Conservation (phyloP, 495 filamentous ascomycete genomes). For the Sporormia fimetaria region DNA sequence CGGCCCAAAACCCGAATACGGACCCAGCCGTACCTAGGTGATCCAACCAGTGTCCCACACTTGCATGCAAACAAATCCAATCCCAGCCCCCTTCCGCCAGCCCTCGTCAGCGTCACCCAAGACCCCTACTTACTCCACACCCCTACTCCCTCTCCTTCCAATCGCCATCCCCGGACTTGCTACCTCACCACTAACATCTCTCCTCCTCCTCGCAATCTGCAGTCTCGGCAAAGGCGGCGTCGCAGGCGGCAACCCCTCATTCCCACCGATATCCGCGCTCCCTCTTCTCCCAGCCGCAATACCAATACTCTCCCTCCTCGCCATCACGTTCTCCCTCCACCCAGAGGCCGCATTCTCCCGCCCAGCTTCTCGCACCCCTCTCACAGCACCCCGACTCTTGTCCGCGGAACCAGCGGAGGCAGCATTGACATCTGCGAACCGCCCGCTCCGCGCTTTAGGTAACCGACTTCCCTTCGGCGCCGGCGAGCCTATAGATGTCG, state of each 20-base stretch:
- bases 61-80: too few species aligned
- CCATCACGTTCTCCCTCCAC: not conserved
- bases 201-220: conserved; percentile 11
- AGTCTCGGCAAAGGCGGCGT: conserved; percentile 11
- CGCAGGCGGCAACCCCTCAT: not conserved
- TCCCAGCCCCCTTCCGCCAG: too few species aligned
- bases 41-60: too few species aligned
- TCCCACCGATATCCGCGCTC: not conserved
- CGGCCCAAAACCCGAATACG: too few species aligned
- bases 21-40: too few species aligned
- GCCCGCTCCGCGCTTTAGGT: conserved; percentile 11
- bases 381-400: too few species aligned
- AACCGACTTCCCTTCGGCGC: conserved; percentile 3
- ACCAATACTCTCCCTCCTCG: conserved; percentile 1
- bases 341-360: conserved; percentile 6
- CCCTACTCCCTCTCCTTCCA: not conserved
- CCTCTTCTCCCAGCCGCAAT: too few species aligned
- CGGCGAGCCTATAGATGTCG: not conserved
- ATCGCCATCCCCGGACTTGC: conserved; percentile 1
- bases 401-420: too few species aligned
- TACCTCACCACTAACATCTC: conserved; percentile 18
- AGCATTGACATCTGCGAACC: conserved; percentile 4
- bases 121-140: too few species aligned
- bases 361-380: too few species aligned
- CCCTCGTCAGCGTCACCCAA: too few species aligned